Evolutionary conservation across 495 filamentous ascomycete species (phyloP).

Genomic region (Neurospora terricola): DNA sequence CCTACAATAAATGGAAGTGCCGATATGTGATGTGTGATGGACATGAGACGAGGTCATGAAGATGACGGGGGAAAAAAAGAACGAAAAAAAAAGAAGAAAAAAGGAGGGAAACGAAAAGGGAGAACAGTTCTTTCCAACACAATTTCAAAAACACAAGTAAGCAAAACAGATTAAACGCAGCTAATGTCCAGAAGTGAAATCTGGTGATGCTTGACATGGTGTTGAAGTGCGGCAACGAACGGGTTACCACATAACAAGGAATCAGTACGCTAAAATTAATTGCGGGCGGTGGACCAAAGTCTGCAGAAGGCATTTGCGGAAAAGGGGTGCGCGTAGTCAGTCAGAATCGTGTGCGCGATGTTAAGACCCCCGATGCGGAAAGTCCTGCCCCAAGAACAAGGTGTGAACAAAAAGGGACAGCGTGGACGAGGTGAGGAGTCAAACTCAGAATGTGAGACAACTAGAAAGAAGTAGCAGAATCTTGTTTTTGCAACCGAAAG

Average conservation of each 20-base stretch:
- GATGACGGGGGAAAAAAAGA: background rate
- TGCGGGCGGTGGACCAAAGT: too few relatives aligned
- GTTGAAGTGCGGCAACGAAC: too few relatives aligned
- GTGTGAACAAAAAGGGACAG: background rate
- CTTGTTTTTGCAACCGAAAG: background rate
- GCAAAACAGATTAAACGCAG: too few relatives aligned
- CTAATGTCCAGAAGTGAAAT: too few relatives aligned
- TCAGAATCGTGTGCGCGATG: background rate
- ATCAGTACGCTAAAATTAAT: too few relatives aligned
- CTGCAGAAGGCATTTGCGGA: too few relatives aligned
- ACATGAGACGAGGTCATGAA: background rate
- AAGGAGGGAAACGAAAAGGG: too few relatives aligned
- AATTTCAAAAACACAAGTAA: too few relatives aligned
- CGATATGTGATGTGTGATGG: background rate
- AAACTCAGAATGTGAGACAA: background rate
- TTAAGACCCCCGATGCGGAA: background rate
- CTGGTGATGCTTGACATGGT: too few relatives aligned
- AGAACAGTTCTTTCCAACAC: too few relatives aligned
- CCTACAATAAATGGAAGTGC: background rate
- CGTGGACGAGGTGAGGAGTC: background rate
- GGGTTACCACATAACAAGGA: too few relatives aligned
- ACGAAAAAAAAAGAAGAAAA: background rate
- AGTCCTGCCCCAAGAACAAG: background rate
- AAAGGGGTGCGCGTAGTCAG: background rate
- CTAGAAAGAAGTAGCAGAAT: background rate